phyloP scores from a whole-genome alignment of 208 protist genomes.

The Kentomonas sorsogonicus region DNA sequence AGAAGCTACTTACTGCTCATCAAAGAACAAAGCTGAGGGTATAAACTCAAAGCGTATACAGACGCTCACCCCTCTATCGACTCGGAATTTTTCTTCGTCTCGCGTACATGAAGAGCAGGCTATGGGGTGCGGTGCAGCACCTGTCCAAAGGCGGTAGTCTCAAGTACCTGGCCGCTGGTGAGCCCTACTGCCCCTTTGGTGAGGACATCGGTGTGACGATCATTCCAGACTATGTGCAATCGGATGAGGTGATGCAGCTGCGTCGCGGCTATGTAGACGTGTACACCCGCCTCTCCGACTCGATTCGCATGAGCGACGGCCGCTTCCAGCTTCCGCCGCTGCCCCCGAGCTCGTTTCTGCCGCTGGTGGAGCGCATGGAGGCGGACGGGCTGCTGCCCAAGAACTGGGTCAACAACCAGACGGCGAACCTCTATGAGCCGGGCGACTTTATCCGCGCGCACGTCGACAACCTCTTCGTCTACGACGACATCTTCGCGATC shows the following conservation, averaged over 20 bases:
- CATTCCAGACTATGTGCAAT: constrained; percentile 74
- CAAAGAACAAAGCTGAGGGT: no score
- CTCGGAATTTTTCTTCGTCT: no score
- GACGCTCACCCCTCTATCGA: no score
- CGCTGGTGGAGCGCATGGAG: constrained; percentile 70
- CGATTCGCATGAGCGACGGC: constrained; percentile 75
- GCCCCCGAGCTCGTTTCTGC: constrained; percentile 51
- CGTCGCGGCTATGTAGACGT: constrained; percentile 79
- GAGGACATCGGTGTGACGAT: constrained; percentile 84
- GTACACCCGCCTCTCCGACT: constrained; percentile 71
- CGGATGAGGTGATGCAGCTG: constrained; percentile 54
- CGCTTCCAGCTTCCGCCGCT: constrained; percentile 85
- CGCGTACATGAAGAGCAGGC: constrained; percentile 15
- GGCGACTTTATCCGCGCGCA: constrained; percentile 87
- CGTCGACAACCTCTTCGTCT: constrained; percentile 88
- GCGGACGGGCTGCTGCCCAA: constrained; percentile 68
- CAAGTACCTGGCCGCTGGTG: constrained; percentile 60
- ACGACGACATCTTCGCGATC: constrained; percentile 87
- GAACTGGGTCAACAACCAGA: constrained; percentile 86
- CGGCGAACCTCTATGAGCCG: constrained; percentile 84
- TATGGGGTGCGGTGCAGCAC: constrained; percentile 42
- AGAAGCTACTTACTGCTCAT: no score
- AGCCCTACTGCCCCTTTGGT: constrained; percentile 81
- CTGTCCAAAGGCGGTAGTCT: constrained; percentile 60
- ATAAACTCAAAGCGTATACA: no score